Evolutionary conservation across 306 rosid species (phyloP).

Genomic region (Dryas octopetala): DNA sequence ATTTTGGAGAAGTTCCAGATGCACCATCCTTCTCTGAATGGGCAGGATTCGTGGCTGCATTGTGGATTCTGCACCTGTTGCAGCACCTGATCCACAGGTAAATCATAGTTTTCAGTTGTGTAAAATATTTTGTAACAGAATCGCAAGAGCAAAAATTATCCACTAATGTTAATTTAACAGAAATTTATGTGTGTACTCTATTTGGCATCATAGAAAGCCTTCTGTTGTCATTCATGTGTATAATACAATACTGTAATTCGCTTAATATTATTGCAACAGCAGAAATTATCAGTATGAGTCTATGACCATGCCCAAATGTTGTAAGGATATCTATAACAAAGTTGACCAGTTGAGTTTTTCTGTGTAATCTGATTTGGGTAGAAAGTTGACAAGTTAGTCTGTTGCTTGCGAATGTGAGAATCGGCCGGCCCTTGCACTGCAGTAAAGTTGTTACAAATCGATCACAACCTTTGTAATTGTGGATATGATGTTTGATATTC

Average conservation of each 20-base stretch:
- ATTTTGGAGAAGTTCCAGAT: conserved; percentile 70
- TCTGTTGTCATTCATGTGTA: not conserved
- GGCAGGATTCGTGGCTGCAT: conserved; percentile 83
- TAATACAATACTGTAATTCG: not conserved
- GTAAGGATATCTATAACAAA: not conserved
- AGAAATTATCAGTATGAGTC: not conserved
- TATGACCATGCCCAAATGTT: not conserved
- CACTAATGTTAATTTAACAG: not conserved
- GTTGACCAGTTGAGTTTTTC: not conserved
- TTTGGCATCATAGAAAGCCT: not conserved
- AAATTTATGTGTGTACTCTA: not conserved
- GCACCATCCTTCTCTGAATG: conserved; percentile 52
- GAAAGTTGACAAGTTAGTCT: no score
- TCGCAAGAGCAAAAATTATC: not conserved
- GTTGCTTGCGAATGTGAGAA: no score
- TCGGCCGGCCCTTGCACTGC: no score
- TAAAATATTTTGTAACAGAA: no score
- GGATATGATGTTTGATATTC: no score
- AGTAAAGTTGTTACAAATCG: no score
- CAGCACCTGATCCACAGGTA: conserved; percentile 87
- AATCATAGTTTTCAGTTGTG: not conserved
- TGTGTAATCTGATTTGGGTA: not conserved
- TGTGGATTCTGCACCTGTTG: conserved; percentile 99
- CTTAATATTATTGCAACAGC: not conserved
- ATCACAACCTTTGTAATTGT: no score